phyloP scores from a whole-genome alignment of 2,329 filamentous ascomycete genomes.

The Aureobasidium pullulans region DNA sequence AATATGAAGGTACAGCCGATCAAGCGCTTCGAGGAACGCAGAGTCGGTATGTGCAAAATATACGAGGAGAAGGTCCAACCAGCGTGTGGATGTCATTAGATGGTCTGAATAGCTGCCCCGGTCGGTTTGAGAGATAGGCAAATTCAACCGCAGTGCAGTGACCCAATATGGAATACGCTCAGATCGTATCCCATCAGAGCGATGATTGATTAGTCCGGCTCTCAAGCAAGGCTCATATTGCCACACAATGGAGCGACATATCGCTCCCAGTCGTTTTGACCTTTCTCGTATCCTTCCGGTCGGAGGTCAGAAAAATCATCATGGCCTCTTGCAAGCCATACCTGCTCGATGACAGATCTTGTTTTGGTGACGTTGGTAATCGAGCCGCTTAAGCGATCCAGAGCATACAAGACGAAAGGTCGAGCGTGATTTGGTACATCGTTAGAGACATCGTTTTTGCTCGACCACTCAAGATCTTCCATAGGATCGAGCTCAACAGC shows the following conservation, averaged over 20 bases:
- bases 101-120: too few species aligned
- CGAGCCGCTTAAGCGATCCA: constrained; percentile 35
- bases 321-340: constrained; percentile 41
- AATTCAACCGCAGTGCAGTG: too few species aligned
- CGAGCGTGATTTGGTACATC: constrained; percentile 27
- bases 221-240: constrained; percentile 35
- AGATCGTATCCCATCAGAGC: background rate
- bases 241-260: constrained; percentile 36
- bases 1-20: background rate
- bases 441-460: constrained; percentile 15
- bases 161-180: too few species aligned
- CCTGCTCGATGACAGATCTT: constrained; percentile 39
- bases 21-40: too few species aligned
- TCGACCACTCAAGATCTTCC: constrained; percentile 30
- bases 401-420: constrained; percentile 32
- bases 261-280: constrained; percentile 36
- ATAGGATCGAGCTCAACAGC: constrained; percentile 34
- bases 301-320: constrained; percentile 16
- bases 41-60: too few species aligned
- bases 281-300: constrained; percentile 18
- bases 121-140: too few species aligned
- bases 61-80: too few species aligned
- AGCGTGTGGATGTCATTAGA: too few species aligned
- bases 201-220: too few species aligned
- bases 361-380: constrained; percentile 41